Conservation (phyloP, 2,329 filamentous ascomycete genomes). For the Colletotrichum brevisporum region DNA sequence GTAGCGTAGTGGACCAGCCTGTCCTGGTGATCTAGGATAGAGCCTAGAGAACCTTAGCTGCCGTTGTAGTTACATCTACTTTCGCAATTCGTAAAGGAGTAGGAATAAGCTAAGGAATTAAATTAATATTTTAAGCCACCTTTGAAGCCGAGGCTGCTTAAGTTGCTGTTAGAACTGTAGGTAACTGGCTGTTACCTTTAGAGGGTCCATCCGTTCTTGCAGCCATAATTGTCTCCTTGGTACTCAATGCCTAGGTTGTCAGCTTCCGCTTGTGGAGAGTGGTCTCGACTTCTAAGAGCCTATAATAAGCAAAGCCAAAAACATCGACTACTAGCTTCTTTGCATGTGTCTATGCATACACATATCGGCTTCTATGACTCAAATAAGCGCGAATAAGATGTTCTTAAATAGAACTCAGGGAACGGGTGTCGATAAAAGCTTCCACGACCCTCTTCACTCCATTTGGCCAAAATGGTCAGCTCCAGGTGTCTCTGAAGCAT, state of each 20-base stretch:
- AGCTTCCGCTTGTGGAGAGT: too few relatives aligned
- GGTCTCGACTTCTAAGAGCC: fast-evolving
- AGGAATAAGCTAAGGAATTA: neutral
- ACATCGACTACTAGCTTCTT: neutral
- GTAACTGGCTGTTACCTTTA: neutral
- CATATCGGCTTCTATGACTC: neutral
- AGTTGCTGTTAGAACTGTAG: neutral
- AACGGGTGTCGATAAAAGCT: neutral
- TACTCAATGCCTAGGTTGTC: too few relatives aligned
- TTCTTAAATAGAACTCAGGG: neutral
- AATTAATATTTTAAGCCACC: neutral
- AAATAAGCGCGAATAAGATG: neutral
- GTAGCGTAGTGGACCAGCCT: neutral
- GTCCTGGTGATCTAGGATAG: neutral
- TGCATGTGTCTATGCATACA: neutral
- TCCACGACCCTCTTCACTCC: neutral
- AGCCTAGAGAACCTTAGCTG: neutral
- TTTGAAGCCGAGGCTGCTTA: neutral
- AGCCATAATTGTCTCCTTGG: too few relatives aligned
- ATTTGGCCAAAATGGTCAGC: neutral
- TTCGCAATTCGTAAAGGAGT: neutral
- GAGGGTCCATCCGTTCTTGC: neutral
- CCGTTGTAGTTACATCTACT: neutral
- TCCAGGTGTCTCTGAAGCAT: neutral
- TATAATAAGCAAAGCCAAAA: fast-evolving